Percentiles rank a stretch among this genome's conserved stretches.
phyloP scores from a whole-genome alignment of 1,284 basidiomycete species.

The Malassezia globosa region DNA sequence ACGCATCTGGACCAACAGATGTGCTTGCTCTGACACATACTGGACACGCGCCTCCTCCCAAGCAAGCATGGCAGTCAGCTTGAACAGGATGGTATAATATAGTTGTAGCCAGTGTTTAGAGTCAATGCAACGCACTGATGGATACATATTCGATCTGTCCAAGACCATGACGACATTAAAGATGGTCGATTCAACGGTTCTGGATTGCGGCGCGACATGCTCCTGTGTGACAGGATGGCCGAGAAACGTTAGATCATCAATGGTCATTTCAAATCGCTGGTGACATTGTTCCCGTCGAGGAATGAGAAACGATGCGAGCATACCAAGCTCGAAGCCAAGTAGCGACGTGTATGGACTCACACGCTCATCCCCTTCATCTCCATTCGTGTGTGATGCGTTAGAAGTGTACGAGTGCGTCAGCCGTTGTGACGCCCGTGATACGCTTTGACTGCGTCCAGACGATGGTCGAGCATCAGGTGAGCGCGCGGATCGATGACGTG shows the following conservation, averaged over 20 bases:
- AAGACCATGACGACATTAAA: slow-evolving; percentile 45
- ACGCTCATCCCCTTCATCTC: slow-evolving; percentile 9
- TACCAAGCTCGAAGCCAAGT: slow-evolving; percentile 68
- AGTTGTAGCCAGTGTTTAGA: slow-evolving; percentile 30
- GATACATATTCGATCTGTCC: slow-evolving; percentile 36
- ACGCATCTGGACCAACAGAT: slow-evolving; percentile 26
- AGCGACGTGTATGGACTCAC: slow-evolving; percentile 51
- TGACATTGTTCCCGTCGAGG: slow-evolving; percentile 71
- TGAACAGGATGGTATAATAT: slow-evolving; percentile 44
- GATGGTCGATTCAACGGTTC: slow-evolving; percentile 4
- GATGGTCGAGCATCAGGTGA: not conserved
- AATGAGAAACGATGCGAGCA: slow-evolving; percentile 69
- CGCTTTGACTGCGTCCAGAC: slow-evolving; percentile 5
- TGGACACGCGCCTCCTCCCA: slow-evolving; percentile 29
- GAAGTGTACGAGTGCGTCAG: not conserved
- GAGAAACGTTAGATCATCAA: slow-evolving; percentile 86
- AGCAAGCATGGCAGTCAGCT: slow-evolving; percentile 42
- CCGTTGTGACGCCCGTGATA: not conserved
- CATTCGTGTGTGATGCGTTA: slow-evolving; percentile 9
- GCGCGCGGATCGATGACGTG: not conserved
- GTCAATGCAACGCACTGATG: slow-evolving; percentile 25
- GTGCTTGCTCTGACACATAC: slow-evolving; percentile 31
- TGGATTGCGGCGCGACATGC: not conserved
- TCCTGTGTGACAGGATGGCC: slow-evolving; percentile 77
- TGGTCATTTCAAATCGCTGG: slow-evolving; percentile 81